Evolutionary conservation across 2,329 filamentous ascomycete species (phyloP).

Genomic region (Aspergillus tanneri): DNA sequence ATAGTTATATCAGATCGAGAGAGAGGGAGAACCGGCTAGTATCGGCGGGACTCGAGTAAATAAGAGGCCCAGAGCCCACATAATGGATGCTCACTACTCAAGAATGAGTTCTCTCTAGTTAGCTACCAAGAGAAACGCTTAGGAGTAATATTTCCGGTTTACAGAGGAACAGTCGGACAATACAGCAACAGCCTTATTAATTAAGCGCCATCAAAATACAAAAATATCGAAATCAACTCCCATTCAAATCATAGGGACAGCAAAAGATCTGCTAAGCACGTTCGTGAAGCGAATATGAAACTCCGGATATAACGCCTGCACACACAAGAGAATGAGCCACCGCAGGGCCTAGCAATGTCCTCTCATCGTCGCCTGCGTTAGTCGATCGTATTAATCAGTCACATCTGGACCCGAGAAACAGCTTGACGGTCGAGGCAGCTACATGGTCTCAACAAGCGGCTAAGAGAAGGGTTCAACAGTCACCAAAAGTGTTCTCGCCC

Average conservation of each 20-base stretch:
- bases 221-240: conserved; percentile 3
- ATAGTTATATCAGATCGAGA: background rate
- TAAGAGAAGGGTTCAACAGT: conserved; percentile 22
- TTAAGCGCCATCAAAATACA: background rate
- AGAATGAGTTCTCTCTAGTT: no score
- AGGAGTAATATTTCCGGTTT: no score
- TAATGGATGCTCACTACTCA: no score
- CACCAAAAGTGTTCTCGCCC: conserved; percentile 97
- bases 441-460: conserved; percentile 15
- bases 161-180: no score
- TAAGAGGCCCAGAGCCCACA: no score
- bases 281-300: conserved; percentile 15
- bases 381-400: conserved; percentile 4
- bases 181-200: no score
- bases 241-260: conserved; percentile 17
- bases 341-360: conserved; percentile 15
- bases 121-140: no score
- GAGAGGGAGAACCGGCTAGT: no score
- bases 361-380: conserved; percentile 14
- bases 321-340: conserved; percentile 16
- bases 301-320: conserved; percentile 26
- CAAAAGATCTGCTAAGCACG: conserved; percentile 18
- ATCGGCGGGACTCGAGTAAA: no score
- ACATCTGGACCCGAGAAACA: conserved; percentile 1
- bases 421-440: conserved; percentile 14